Conservation (phyloP, 2,329 filamentous ascomycete genomes). For the Venturia effusa region DNA sequence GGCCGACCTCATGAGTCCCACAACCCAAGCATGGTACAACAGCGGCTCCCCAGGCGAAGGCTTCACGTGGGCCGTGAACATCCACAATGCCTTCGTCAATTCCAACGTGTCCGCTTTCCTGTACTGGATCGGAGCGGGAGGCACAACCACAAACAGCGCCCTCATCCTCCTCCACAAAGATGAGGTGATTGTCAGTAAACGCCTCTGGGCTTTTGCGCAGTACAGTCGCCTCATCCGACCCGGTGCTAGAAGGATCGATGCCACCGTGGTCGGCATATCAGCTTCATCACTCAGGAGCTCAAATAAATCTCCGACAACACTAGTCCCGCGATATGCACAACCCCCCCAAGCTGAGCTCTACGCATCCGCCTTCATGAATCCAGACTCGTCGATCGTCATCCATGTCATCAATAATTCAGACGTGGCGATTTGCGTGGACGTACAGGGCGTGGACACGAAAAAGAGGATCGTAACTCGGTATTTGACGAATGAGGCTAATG, state of each 20-base stretch:
- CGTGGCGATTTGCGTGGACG: slow-evolving; percentile 17
- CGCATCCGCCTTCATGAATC: slow-evolving; percentile 21
- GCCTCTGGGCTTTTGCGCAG: slow-evolving; percentile 12
- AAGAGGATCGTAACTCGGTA: slow-evolving; percentile 22
- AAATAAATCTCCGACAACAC: background rate
- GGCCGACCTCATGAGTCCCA: slow-evolving; percentile 5
- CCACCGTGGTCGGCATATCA: background rate
- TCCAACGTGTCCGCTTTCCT: slow-evolving; percentile 9
- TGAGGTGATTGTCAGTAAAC: background rate
- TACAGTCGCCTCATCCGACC: slow-evolving; percentile 12
- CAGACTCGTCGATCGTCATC: slow-evolving; percentile 23
- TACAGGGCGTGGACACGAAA: slow-evolving; percentile 21
- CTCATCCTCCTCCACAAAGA: slow-evolving; percentile 13
- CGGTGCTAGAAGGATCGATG: slow-evolving; percentile 7
- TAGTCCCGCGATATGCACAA: too few relatives aligned
- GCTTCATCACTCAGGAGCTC: background rate
- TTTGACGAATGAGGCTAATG: slow-evolving; percentile 27
- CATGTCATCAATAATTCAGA: slow-evolving; percentile 20
- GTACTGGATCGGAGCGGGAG: slow-evolving; percentile 5
- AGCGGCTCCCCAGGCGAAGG: slow-evolving; percentile 8
- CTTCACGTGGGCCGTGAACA: slow-evolving; percentile 11
- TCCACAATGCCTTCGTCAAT: slow-evolving; percentile 10
- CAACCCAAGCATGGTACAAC: slow-evolving; percentile 9
- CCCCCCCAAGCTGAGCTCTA: background rate
- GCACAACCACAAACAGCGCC: background rate